These are phyloP conservation scores for Naganishia sp. DNA, from an alignment of 1,284 basidiomycete genomes.

Conservation along the genomic window DNA sequence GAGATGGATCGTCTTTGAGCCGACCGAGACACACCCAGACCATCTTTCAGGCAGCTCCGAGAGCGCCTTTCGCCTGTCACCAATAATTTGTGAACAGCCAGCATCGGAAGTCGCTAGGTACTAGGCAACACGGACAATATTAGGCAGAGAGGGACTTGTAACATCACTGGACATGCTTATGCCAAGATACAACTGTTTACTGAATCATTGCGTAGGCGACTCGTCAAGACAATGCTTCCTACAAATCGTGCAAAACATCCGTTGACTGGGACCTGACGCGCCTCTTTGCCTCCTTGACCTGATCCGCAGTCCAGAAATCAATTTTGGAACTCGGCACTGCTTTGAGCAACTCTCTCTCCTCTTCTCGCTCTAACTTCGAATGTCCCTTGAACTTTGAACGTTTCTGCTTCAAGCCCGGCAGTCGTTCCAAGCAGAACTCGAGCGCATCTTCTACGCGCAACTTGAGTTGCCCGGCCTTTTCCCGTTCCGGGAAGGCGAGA, in stretches of 20 bases:
- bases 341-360: conserved; percentile 12
- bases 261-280: conserved; percentile 19
- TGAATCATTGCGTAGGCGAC: not conserved
- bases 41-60: conserved; percentile 18
- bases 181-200: not conserved
- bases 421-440: conserved; percentile 56
- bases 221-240: not conserved
- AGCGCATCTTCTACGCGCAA: conserved; percentile 68
- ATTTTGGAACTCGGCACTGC: conserved; percentile 24
- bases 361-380: conserved; percentile 20
- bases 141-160: not conserved
- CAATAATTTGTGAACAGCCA: not conserved
- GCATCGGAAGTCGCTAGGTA: not conserved
- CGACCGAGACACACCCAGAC: conserved; percentile 6
- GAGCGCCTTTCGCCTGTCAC: conserved; percentile 2
- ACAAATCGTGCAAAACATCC: conserved; percentile 15
- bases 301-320: conserved; percentile 22
- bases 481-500: conserved; percentile 67
- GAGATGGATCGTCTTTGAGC: not conserved
- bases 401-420: conserved; percentile 46
- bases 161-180: not conserved
- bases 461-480: conserved; percentile 63
- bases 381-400: conserved; percentile 24
- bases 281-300: conserved; percentile 23
- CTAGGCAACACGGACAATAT: not conserved